Percentiles rank a stretch among this genome's conserved stretches.
Evolutionary conservation across 78 protist genomes (phyloP).

Genomic region (Dictyostelium firmibasis): DNA sequence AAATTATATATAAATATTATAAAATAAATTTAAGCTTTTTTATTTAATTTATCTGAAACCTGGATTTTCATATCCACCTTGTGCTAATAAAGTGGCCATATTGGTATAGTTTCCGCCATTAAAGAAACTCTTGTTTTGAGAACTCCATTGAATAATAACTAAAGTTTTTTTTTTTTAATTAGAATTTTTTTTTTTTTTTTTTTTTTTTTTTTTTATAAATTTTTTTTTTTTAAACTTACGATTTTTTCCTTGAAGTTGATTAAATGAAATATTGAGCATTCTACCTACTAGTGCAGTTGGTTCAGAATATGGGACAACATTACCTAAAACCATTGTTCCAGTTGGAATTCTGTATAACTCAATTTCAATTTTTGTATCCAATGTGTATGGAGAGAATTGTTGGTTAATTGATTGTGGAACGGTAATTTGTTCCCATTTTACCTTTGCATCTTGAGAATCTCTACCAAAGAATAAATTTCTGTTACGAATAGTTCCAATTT

Average conservation of each 20-base stretch:
- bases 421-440: not conserved
- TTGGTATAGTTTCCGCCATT: not conserved
- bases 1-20: too few species aligned
- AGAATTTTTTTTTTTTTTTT: too few species aligned
- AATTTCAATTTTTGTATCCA: not conserved
- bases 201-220: too few species aligned
- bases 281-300: not conserved
- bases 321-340: not conserved
- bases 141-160: not conserved
- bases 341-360: not conserved
- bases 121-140: not conserved
- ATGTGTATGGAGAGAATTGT: not conserved
- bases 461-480: not conserved
- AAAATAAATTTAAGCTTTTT: too few species aligned
- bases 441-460: not conserved
- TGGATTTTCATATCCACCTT: not conserved
- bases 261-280: not conserved
- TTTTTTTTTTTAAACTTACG: not conserved
- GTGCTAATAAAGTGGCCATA: not conserved
- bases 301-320: not conserved
- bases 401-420: not conserved
- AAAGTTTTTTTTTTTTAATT: too few species aligned
- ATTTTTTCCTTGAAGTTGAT: not conserved
- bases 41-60: not conserved
- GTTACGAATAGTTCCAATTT: not conserved